A percentile compares a stretch with the other conserved stretches of the same genome.
These are phyloP conservation scores for Fragaria iinumae DNA, from an alignment of 306 rosid genomes.

Conservation along the genomic window DNA sequence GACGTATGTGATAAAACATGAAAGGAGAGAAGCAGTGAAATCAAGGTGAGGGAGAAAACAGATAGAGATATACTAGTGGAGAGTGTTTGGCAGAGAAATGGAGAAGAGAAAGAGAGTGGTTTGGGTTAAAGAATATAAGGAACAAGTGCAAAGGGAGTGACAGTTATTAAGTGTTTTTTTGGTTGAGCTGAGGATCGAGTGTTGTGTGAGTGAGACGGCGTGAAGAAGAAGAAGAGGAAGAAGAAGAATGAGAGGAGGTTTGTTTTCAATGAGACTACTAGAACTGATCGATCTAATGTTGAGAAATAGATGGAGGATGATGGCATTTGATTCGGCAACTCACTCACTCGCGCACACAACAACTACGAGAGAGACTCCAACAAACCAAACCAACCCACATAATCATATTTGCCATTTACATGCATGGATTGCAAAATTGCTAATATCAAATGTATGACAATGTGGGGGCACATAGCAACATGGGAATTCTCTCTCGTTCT, in stretches of 20 bases:
- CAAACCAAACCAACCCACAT: neutral
- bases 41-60: constrained; percentile 4
- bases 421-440: constrained; percentile 1
- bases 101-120: constrained; percentile 22
- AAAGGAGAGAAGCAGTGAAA: constrained; percentile 9
- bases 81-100: constrained; percentile 4
- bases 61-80: neutral
- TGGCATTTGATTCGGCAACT: constrained; percentile 11
- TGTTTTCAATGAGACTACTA: neutral
- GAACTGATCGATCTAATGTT: neutral
- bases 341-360: neutral
- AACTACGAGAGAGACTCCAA: neutral
- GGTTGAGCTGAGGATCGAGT: constrained; percentile 19
- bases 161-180: constrained; percentile 17
- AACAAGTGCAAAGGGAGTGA: constrained; percentile 18
- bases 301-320: constrained; percentile 3
- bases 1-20: constrained; percentile 20
- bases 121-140: neutral
- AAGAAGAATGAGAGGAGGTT: neutral
- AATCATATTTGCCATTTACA: constrained; percentile 9
- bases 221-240: constrained; percentile 31
- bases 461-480: neutral
- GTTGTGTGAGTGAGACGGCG: constrained; percentile 41
- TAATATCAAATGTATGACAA: neutral
- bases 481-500: neutral